Evolutionary conservation across 1,139 yeast genomes (phyloP), one percentile per base, ranked within the genome.

Genomic region (Sugiyamaella grinbergsii): DNA sequence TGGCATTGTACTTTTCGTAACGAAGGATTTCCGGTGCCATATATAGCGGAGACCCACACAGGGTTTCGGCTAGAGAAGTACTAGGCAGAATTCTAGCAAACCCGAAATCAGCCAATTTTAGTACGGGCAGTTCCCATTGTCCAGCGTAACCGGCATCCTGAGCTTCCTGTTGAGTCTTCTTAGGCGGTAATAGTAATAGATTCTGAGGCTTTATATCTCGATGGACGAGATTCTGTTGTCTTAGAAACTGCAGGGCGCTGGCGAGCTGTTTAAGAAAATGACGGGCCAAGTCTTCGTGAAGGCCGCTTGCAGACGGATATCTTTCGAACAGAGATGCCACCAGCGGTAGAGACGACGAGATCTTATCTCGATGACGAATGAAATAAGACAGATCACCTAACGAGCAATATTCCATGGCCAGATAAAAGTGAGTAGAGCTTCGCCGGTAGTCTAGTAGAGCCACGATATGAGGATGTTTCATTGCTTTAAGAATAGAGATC

Each of bases 1-100:
- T 91, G 3, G 98, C 98, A 62, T 91, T 90, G 70, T 93, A 93
- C 69, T 90, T 93, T 66, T 94, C 98, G 66, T 89, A 90, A 56
- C 95, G 77, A 61, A 93, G 75, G 46, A 93, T 94, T 69, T 93
- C 98, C 0, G 98, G 98, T 0, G 98, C 98, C 98, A 93, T 93
- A 68, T 94, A 93, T 42, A 93, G 64, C 1, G 98, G 98, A 8
- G 96, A 88, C 1, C 98, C 98, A 74, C 98, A 93, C 57, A 93
- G 74, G 2, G 98, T 93, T 68, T 93, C 98, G 1, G 98, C 98
- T 79, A 94, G 77, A 2, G 96, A 84, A 1, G 96, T 86, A 42
- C 87, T 83, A 7, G 98, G 98, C 58, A 93, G 75, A 64, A 90
- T 87, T 56, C 98, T 77, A 4, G 98, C 98, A 72, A 93, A 94